phyloP scores from a whole-genome alignment of 768 basidiomycete genomes.

The Tricholoma hemisulphureum region DNA sequence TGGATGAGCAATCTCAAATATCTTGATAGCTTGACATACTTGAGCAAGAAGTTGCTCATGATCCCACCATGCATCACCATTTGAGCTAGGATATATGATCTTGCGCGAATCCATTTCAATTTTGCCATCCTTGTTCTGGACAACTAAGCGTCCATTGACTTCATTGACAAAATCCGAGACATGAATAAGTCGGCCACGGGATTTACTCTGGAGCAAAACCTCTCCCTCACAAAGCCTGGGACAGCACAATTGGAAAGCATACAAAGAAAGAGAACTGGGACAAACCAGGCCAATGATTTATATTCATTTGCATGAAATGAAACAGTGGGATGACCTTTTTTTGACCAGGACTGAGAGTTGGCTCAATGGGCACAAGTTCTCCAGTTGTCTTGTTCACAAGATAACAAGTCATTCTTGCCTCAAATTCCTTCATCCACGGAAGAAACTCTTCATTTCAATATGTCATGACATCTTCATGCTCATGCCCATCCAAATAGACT shows the following conservation, averaged over 20 bases:
- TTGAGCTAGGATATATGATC: slow-evolving; percentile 37
- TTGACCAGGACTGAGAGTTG: neutral
- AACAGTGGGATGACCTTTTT: neutral
- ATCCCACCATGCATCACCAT: slow-evolving; percentile 42
- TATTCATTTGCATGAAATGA: neutral
- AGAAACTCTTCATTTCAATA: slow-evolving; percentile 16
- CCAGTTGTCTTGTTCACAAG: neutral
- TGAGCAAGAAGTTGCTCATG: slow-evolving; percentile 32
- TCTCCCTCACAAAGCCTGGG: slow-evolving; percentile 19
- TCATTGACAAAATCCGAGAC: slow-evolving; percentile 19
- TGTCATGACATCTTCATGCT: slow-evolving; percentile 2
- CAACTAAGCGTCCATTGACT: slow-evolving; percentile 1
- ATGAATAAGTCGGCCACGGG: slow-evolving; percentile 26
- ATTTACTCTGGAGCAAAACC: slow-evolving; percentile 13
- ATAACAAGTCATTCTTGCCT: slow-evolving; percentile 14
- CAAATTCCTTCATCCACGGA: slow-evolving; percentile 14
- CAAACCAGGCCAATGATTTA: neutral
- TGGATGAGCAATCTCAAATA: slow-evolving; percentile 38
- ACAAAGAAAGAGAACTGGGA: too few relatives aligned
- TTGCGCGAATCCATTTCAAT: slow-evolving; percentile 30
- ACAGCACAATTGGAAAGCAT: slow-evolving; percentile 21
- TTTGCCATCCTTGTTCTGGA: slow-evolving; percentile 13
- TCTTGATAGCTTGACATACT: slow-evolving; percentile 28
- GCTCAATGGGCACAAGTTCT: neutral
- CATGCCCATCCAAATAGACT: neutral